Percentiles rank a stretch among this genome's conserved stretches.
Evolutionary conservation across 2,329 filamentous ascomycete genomes (phyloP).

Genomic region (Geosmithia putterillii): DNA sequence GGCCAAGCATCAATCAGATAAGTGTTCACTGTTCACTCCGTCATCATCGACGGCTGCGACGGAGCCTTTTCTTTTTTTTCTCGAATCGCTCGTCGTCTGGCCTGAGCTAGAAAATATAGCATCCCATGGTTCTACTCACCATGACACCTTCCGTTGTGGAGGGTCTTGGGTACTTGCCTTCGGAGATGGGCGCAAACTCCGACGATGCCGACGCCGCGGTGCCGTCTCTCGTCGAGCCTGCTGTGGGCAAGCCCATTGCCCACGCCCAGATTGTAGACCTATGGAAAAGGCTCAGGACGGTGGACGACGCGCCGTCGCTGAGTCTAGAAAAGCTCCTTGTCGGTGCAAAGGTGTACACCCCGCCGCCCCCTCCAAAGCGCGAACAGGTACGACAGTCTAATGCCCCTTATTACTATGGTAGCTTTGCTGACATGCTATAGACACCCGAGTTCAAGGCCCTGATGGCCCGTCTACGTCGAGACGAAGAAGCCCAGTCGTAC

Average conservation of each 20-base stretch:
- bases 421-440: slow-evolving; percentile 23
- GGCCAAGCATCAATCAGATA: slow-evolving; percentile 1
- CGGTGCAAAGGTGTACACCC: slow-evolving; percentile 59
- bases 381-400: slow-evolving; percentile 65
- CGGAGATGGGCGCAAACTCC: neutral
- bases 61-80: neutral
- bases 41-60: neutral
- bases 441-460: slow-evolving; percentile 73
- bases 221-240: slow-evolving; percentile 34
- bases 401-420: slow-evolving; percentile 1
- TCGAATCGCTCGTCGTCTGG: no score
- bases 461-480: slow-evolving; percentile 72
- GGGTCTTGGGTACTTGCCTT: slow-evolving; percentile 32
- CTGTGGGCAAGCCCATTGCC: slow-evolving; percentile 55
- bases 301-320: slow-evolving; percentile 16
- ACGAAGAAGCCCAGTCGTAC: slow-evolving; percentile 75
- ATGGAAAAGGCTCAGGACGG: slow-evolving; percentile 36
- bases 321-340: slow-evolving; percentile 60
- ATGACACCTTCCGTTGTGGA: slow-evolving; percentile 59
- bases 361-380: slow-evolving; percentile 70
- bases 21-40: neutral
- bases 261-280: slow-evolving; percentile 57
- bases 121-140: slow-evolving; percentile 69
- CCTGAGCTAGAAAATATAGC: no score
- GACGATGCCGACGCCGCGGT: slow-evolving; percentile 23